These are phyloP conservation scores for Cladosporium sp. DNA, from an alignment of 2,329 filamentous ascomycete genomes.

Conservation along the genomic window DNA sequence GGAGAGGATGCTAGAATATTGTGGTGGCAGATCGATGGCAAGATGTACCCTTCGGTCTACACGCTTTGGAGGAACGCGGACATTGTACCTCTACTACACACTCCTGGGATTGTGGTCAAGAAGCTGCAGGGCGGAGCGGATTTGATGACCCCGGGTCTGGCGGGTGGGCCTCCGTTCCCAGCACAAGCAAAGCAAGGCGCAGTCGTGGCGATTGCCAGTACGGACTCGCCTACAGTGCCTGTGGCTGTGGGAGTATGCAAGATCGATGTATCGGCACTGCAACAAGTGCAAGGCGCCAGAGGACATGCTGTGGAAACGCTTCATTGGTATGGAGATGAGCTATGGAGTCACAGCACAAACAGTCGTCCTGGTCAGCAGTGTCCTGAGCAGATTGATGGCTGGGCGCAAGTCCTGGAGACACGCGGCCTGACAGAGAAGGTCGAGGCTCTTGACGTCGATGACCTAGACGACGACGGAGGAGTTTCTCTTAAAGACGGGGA, in stretches of 20 bases:
- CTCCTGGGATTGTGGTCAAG: slow-evolving; percentile 61
- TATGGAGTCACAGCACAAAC: slow-evolving; percentile 64
- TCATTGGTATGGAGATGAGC: slow-evolving; percentile 69
- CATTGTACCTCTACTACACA: slow-evolving; percentile 65
- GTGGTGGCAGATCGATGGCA: slow-evolving; percentile 65
- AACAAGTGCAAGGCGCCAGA: slow-evolving; percentile 60
- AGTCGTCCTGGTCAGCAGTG: slow-evolving; percentile 56
- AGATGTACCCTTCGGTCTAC: slow-evolving; percentile 60
- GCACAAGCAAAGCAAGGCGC: slow-evolving; percentile 59
- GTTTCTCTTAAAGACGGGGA: slow-evolving; percentile 41
- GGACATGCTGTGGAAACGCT: slow-evolving; percentile 66
- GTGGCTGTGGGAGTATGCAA: slow-evolving; percentile 66
- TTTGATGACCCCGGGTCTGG: slow-evolving; percentile 68
- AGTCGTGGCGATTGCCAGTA: slow-evolving; percentile 64
- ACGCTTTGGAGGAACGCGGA: slow-evolving; percentile 66
- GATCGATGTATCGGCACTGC: slow-evolving; percentile 61
- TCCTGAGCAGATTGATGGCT: slow-evolving; percentile 58
- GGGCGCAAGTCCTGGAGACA: slow-evolving; percentile 42
- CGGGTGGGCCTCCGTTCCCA: slow-evolving; percentile 66
- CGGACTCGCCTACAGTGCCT: slow-evolving; percentile 62
- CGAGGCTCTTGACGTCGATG: slow-evolving; percentile 46
- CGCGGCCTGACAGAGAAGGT: slow-evolving; percentile 44
- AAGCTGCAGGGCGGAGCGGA: slow-evolving; percentile 67
- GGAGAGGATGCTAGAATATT: slow-evolving; percentile 61
- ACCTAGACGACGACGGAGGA: slow-evolving; percentile 51